A percentile compares a stretch with the other conserved stretches of the same genome.
Conservation (phyloP, 2,329 filamentous ascomycete species). For the Aspergillus caelatus region DNA sequence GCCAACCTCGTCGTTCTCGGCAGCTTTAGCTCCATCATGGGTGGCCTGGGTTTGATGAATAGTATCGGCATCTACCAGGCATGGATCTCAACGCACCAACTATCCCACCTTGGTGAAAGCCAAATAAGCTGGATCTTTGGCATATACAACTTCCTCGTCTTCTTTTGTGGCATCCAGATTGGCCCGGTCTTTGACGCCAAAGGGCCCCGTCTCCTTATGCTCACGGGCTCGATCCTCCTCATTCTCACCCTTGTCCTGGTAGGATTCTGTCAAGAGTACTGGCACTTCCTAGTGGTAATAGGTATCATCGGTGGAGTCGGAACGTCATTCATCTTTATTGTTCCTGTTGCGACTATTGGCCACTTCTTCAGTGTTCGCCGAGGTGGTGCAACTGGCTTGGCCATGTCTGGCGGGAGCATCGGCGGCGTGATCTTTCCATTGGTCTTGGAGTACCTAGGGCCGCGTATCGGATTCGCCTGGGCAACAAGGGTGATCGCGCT, state of each 20-base stretch:
- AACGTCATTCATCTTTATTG: slow-evolving; percentile 43
- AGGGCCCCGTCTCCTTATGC: slow-evolving; percentile 28
- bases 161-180: slow-evolving; percentile 31
- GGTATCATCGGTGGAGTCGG: slow-evolving; percentile 43
- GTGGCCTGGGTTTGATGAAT: slow-evolving; percentile 44
- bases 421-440: slow-evolving; percentile 39
- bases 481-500: slow-evolving; percentile 43
- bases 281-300: slow-evolving; percentile 47
- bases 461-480: slow-evolving; percentile 37
- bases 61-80: slow-evolving; percentile 31
- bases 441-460: slow-evolving; percentile 29
- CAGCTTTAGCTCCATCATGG: slow-evolving; percentile 35
- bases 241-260: slow-evolving; percentile 14
- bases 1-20: slow-evolving; percentile 47
- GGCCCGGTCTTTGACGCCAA: slow-evolving; percentile 36
- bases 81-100: slow-evolving; percentile 18
- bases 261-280: slow-evolving; percentile 35
- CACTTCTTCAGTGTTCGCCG: slow-evolving; percentile 39
- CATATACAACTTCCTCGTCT: slow-evolving; percentile 32
- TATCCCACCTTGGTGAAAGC: slow-evolving; percentile 12
- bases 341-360: slow-evolving; percentile 22
- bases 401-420: slow-evolving; percentile 34
- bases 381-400: slow-evolving; percentile 37
- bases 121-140: slow-evolving; percentile 35
- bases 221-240: slow-evolving; percentile 21